Evolutionary conservation across 2,329 filamentous ascomycete species (phyloP), one percentile per base, ranked within the genome.

Genomic region (Bisporella sp.): DNA sequence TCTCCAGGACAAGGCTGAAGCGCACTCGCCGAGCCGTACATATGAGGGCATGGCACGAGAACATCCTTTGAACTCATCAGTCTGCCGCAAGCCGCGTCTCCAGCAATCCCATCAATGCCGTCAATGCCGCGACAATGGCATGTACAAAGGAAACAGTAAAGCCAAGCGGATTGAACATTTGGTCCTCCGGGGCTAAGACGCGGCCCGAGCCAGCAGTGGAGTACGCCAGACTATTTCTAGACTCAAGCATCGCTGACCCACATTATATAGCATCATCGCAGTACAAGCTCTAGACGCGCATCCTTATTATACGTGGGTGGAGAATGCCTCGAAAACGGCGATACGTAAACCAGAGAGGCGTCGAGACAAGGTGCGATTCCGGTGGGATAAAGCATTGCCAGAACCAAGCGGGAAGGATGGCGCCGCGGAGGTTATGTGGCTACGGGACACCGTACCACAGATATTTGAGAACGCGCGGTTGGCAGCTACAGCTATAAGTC

Each of bases 401-500:
- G 50, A 32, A 29, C 43, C 43, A 46, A 32, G 21, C 5, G 32
- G 21, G 21, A 21, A 54, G 39, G 50, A 49, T 46, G 37, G 42
- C 28, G 21, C 37, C 5, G 12, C n/a, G 29, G 49, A 49, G 42
- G 13, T 48, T 30, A 56, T 57, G 51, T 57, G 51, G 54, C 30
- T 49, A 29, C 46, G 51, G 37, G 54, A 57, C 39, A 41, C 52
- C 31, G 42, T 54, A 5, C 54, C 54, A 29, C 55, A 54, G 12
- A 31, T 31, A 31, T 56, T 56, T 32, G 40, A 44, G 39, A 43
- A 56, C 43, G 54, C 49, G n/a, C 51, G 55, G 49, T 56, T 21
- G 55, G 49, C 8, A 57, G 54, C 1, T 56, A 56, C 49, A 56
- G 54, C 39, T 57, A 57, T 41, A 48, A 57, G 44, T 57, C 55